Percentiles rank a stretch among this genome's conserved stretches.
Evolutionary conservation across 805 yeast species (phyloP).

Genomic region (Zygoascus flipseniorum): DNA sequence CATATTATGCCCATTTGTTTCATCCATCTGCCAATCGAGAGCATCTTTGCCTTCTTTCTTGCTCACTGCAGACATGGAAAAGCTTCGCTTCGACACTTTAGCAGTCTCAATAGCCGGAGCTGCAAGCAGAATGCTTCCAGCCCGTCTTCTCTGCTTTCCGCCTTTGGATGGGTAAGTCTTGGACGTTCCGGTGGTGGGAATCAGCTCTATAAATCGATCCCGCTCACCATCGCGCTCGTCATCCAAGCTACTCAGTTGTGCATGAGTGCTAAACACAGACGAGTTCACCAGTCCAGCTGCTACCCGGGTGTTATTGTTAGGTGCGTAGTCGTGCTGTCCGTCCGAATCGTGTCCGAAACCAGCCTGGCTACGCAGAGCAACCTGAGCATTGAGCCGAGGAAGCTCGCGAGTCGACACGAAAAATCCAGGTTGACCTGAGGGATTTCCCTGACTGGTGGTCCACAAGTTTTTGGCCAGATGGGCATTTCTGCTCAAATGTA

Average conservation of each 20-base stretch:
- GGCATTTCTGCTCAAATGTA: constrained; percentile 30
- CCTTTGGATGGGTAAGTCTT: not conserved
- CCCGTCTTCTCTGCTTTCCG: not conserved
- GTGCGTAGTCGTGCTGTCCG: not conserved
- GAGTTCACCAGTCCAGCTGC: not conserved
- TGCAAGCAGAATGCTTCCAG: not conserved
- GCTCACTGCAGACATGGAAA: not conserved
- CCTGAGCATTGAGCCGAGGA: constrained; percentile 31
- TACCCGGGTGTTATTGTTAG: not conserved
- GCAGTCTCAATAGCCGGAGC: not conserved
- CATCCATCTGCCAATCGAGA: not conserved
- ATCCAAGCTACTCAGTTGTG: constrained; percentile 18
- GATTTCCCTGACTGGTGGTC: constrained; percentile 21
- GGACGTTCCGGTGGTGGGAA: not conserved
- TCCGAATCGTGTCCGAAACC: constrained; percentile 8
- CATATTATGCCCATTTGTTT: not conserved
- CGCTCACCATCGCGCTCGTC: constrained; percentile 15
- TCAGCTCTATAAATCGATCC: not conserved
- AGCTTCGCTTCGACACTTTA: not conserved
- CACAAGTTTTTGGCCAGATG: constrained; percentile 32
- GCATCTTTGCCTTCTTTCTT: not conserved
- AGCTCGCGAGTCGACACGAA: constrained; percentile 34
- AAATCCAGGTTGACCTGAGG: constrained; percentile 28
- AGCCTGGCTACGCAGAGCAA: constrained; percentile 15
- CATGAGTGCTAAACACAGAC: not conserved